These are phyloP conservation scores for Bruguiera parviflora DNA, from an alignment of 345 rosid species.

Conservation along the genomic window DNA sequence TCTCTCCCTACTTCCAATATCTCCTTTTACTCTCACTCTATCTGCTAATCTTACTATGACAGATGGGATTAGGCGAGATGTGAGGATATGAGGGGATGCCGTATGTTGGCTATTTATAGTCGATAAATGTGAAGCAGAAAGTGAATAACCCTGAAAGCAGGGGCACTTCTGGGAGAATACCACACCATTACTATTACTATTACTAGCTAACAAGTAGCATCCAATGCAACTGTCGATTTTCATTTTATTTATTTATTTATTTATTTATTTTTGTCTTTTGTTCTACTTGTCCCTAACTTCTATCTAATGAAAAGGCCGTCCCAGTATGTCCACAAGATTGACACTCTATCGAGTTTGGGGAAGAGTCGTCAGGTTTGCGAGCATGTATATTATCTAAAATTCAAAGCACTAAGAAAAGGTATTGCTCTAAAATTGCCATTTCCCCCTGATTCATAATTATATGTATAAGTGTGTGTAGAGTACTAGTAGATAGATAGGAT, in stretches of 20 bases:
- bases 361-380: too few species aligned
- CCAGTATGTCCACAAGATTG: too few species aligned
- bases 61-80: conserved; percentile 24
- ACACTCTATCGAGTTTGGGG: too few species aligned
- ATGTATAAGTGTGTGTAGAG: too few species aligned
- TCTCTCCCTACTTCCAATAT: background rate
- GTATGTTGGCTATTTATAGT: conserved; percentile 43
- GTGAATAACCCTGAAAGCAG: background rate
- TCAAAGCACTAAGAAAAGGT: too few species aligned
- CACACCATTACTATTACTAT: background rate
- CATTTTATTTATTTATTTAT: too few species aligned
- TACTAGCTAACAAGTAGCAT: background rate
- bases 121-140: conserved; percentile 17
- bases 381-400: too few species aligned
- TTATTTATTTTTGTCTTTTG: background rate
- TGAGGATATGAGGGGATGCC: conserved; percentile 8
- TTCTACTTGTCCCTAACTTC: background rate
- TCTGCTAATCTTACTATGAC: background rate
- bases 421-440: too few species aligned
- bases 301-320: background rate
- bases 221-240: background rate
- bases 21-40: background rate
- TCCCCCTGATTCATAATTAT: too few species aligned
- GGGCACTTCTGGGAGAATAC: background rate
- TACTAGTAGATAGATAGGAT: too few species aligned